A percentile compares a stretch with the other conserved stretches of the same genome.
Conservation (phyloP, 495 filamentous ascomycete genomes). For the Aspergillus panamensis region DNA sequence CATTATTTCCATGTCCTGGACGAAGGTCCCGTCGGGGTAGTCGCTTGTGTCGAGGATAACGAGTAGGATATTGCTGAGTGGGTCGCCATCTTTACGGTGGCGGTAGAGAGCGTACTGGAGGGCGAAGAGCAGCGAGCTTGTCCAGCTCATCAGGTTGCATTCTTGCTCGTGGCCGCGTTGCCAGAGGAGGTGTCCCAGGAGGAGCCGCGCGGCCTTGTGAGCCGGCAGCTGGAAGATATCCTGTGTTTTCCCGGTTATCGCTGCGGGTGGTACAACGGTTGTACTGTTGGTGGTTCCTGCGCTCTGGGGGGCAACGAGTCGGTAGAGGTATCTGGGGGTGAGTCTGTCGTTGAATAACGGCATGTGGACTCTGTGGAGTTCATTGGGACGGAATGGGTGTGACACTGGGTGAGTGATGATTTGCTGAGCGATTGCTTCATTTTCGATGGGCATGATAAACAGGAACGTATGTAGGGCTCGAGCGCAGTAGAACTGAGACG, state of each 20-base stretch:
- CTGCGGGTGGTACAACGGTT: neutral
- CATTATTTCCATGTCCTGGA: conserved; percentile 31
- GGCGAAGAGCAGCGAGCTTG: conserved; percentile 36
- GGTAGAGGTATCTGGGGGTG: conserved; percentile 7
- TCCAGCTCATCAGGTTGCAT: conserved; percentile 37
- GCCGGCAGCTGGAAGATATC: conserved; percentile 9
- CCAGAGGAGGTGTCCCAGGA: conserved; percentile 32
- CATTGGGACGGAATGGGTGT: neutral
- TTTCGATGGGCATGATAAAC: no score
- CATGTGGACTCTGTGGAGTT: neutral
- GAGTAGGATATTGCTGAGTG: conserved; percentile 26
- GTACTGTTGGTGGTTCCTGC: neutral
- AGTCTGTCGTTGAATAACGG: conserved; percentile 4
- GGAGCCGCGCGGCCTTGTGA: neutral
- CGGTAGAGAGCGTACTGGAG: conserved; percentile 34
- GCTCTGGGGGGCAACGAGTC: conserved; percentile 6
- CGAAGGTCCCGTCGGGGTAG: conserved; percentile 29
- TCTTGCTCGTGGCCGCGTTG: conserved; percentile 7
- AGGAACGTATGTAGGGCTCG: no score
- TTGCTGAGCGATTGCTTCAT: no score
- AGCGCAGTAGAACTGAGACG: no score
- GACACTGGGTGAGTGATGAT: no score
- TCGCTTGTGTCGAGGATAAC: conserved; percentile 29
- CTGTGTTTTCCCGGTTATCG: neutral
- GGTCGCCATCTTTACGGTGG: conserved; percentile 8